Base-by-base conservation (phyloP, 2,329 filamentous ascomycete genomes). In the Aaosphaeria pasadenensis region DNA sequence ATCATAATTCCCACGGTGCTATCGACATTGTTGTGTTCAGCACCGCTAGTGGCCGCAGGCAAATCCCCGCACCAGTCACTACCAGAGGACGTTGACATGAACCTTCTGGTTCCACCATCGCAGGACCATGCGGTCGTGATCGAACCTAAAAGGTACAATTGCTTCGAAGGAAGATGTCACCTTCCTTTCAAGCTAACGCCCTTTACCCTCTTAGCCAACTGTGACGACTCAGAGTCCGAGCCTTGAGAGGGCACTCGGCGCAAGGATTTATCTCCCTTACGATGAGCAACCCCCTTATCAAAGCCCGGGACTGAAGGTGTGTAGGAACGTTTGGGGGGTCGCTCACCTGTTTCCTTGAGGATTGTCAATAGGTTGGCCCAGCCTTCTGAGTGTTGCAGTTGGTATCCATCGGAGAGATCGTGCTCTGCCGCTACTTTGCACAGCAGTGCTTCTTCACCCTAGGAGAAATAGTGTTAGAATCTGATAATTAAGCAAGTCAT, bases 261-360 rank as follows among this genome's bases (percentile, higher is more conserved):
- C 28, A 56, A 55, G 52, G 47, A 45, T 44, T 49, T 55, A 9
- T 44, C 32, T 28, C 47, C 45, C 48, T 46, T 52, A 54, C 51
- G 53, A 47, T 57, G 52, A 71, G 71, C 73, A 68, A 60, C 57
- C 56, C 60, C 61, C 58, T 56, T 69, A 67, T 64, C 65, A 58
- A 66, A 57, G 41, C 30, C 30, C 53, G 62, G 48, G 49, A 54
- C 47, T 41, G 63, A 55, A 51, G 56, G 58, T 46, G 55, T 54
- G 59, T 57, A 63, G 45, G 66, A 66, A 70, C 78, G 88, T 81
- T 94, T 95, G 73, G 85, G 86, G 83, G 87, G 84, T 84, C 87
- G 87, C 88, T 96, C 91, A 95, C 91, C 90, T 82, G 89, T 91
- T 84, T 91, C 88, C 85, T 94, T 85, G 76, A 97, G 83, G 71